Percentiles rank a stretch among this genome's conserved stretches.
Conservation (phyloP, 2,329 filamentous ascomycete species). For the Exophiala bonariae region DNA sequence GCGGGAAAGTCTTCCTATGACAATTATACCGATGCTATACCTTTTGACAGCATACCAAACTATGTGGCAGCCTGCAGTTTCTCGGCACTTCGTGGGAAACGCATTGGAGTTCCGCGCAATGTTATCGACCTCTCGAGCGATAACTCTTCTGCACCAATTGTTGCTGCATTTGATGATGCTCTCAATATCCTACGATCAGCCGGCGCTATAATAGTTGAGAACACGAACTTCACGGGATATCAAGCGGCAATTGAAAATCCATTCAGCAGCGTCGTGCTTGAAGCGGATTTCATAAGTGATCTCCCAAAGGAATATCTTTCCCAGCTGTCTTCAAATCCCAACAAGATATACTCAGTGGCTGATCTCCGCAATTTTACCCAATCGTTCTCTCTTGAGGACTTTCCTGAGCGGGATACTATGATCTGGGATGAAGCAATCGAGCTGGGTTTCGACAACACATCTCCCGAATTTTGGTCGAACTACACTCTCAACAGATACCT, state of each 20-base stretch:
- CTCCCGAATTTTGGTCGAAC: slow-evolving; percentile 26
- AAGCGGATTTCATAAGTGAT: slow-evolving; percentile 61
- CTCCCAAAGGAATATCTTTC: slow-evolving; percentile 59
- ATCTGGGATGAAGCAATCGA: slow-evolving; percentile 56
- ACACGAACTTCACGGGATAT: slow-evolving; percentile 60
- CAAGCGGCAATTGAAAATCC: slow-evolving; percentile 35
- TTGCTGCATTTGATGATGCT: slow-evolving; percentile 57
- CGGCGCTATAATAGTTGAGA: slow-evolving; percentile 62
- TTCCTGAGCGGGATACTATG: slow-evolving; percentile 59
- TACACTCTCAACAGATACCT: slow-evolving; percentile 56
- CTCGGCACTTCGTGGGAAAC: slow-evolving; percentile 54
- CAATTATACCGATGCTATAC: slow-evolving; percentile 61
- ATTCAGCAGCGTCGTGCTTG: slow-evolving; percentile 44
- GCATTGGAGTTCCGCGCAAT: slow-evolving; percentile 66
- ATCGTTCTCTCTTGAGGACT: slow-evolving; percentile 54
- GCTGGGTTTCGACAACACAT: slow-evolving; percentile 44
- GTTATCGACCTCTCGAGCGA: slow-evolving; percentile 44
- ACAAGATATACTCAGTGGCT: slow-evolving; percentile 52
- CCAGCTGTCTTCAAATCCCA: slow-evolving; percentile 58
- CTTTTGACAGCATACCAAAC: slow-evolving; percentile 54
- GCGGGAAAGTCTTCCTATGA: slow-evolving; percentile 53
- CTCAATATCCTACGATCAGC: slow-evolving; percentile 54
- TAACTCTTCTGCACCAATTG: slow-evolving; percentile 39
- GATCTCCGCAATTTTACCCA: slow-evolving; percentile 60
- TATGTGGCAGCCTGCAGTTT: slow-evolving; percentile 61